phyloP scores from a whole-genome alignment of 1,139 yeast species.

The Hansenula anomala region DNA sequence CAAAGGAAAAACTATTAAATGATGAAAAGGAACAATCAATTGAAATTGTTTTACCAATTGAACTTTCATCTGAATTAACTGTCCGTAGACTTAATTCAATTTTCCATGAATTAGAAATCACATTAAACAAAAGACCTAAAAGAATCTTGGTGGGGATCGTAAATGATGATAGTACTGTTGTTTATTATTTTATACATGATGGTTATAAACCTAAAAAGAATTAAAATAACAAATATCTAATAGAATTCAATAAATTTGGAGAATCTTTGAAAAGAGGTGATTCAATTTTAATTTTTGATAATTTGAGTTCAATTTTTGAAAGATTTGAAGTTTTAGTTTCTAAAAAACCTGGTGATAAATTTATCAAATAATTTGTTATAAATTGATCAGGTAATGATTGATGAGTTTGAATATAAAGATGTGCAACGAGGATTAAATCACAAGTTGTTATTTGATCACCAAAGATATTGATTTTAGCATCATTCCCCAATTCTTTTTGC shows the following conservation, averaged over 20 bases:
- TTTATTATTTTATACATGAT: slow-evolving; percentile 59
- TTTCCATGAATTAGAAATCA: slow-evolving; percentile 22
- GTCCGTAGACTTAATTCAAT: slow-evolving; percentile 24
- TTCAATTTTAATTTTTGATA: slow-evolving; percentile 9
- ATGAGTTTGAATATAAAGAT: slow-evolving; percentile 32
- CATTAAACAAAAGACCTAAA: slow-evolving; percentile 29
- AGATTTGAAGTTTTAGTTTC: slow-evolving; percentile 2
- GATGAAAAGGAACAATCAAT: slow-evolving; percentile 19
- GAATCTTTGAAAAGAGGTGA: slow-evolving; percentile 18
- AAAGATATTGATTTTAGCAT: slow-evolving; percentile 19
- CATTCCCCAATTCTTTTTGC: slow-evolving; percentile 15
- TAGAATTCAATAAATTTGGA: slow-evolving; percentile 16
- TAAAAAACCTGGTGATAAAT: slow-evolving; percentile 26
- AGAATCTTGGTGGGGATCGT: slow-evolving; percentile 50
- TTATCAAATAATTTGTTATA: slow-evolving; percentile 29
- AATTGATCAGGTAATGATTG: slow-evolving; percentile 41
- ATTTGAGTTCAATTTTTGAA: slow-evolving; percentile 6
- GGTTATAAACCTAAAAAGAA: slow-evolving; percentile 60
- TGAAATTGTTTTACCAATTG: slow-evolving; percentile 29
- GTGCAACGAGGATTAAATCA: slow-evolving; percentile 37
- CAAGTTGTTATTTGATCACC: slow-evolving; percentile 24
- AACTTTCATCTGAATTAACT: slow-evolving; percentile 27
- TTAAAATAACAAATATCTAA: slow-evolving; percentile 15
- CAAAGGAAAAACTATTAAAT: slow-evolving; percentile 27
- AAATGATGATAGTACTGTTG: slow-evolving; percentile 62